Evolutionary conservation across 2,329 filamentous ascomycete genomes (phyloP).

Genomic region (Colletotrichum spinosum): DNA sequence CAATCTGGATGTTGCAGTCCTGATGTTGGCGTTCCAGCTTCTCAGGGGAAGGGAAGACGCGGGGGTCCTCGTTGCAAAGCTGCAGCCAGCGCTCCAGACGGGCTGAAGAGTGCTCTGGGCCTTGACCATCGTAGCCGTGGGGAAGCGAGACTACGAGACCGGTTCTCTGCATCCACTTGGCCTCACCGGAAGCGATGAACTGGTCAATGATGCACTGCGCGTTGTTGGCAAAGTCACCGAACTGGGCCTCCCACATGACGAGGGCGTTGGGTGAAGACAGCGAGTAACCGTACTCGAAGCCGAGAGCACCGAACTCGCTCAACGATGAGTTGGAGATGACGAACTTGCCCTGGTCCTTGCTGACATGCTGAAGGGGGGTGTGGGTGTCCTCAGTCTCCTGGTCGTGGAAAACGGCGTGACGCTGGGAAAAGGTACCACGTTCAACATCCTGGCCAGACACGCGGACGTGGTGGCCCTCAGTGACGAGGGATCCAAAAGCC

Average conservation of each 20-base stretch:
- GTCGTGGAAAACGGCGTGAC: slow-evolving; percentile 96
- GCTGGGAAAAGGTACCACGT: slow-evolving; percentile 98
- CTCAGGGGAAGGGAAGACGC: slow-evolving; percentile 87
- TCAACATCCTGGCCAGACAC: slow-evolving; percentile 99
- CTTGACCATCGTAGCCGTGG: slow-evolving; percentile 98
- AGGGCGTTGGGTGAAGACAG: slow-evolving; percentile 95
- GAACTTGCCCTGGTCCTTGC: slow-evolving; percentile 93
- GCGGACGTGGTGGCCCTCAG: slow-evolving; percentile 95
- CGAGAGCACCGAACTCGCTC: slow-evolving; percentile 78
- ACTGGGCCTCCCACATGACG: slow-evolving; percentile 99
- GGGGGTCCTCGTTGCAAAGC: slow-evolving; percentile 96
- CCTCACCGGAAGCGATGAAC: slow-evolving; percentile 96
- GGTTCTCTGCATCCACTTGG: slow-evolving; percentile 98
- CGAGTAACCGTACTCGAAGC: slow-evolving; percentile 99
- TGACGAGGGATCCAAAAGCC: slow-evolving; percentile 90
- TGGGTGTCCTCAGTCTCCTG: slow-evolving; percentile 94
- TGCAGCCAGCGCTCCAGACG: slow-evolving; percentile 98
- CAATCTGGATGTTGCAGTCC: slow-evolving; percentile 99
- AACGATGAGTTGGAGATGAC: slow-evolving; percentile 96
- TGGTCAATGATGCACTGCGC: slow-evolving; percentile 99
- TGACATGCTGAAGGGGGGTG: slow-evolving; percentile 90
- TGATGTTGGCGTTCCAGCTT: slow-evolving; percentile 98
- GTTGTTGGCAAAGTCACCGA: slow-evolving; percentile 99
- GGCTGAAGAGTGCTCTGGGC: slow-evolving; percentile 97
- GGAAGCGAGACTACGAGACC: slow-evolving; percentile 96